These are phyloP conservation scores for Fusarium proliferatum DNA, from an alignment of 2,329 filamentous ascomycete species.

Conservation along the genomic window DNA sequence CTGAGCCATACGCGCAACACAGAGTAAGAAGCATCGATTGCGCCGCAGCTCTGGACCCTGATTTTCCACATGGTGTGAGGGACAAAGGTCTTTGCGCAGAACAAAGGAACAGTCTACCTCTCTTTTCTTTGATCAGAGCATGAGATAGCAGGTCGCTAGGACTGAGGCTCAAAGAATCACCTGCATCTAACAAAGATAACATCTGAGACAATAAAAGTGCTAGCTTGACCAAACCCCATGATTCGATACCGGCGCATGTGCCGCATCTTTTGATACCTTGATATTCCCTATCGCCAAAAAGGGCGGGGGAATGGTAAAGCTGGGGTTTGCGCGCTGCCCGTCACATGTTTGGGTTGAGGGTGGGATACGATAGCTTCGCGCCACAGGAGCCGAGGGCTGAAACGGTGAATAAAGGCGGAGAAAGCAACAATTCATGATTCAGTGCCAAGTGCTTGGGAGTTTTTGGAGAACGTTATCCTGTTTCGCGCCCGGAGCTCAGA, in stretches of 20 bases:
- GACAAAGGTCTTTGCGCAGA: not conserved
- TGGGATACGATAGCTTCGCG: conserved; percentile 6
- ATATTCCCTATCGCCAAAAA: not conserved
- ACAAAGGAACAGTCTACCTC: not conserved
- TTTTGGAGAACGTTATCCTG: not conserved
- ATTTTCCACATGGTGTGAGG: conserved; percentile 3
- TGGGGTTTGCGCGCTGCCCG: not conserved
- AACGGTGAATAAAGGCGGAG: conserved; percentile 4
- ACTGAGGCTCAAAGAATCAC: conserved; percentile 25
- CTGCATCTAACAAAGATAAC: conserved; percentile 25
- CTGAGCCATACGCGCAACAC: conserved; percentile 6
- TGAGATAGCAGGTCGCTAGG: not conserved
- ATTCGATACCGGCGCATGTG: conserved; percentile 33
- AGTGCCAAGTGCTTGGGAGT: not conserved
- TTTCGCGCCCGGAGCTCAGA: conserved; percentile 1
- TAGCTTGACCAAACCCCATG: conserved; percentile 34
- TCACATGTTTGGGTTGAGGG: not conserved
- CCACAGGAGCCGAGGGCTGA: conserved; percentile 19
- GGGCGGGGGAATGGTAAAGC: not conserved
- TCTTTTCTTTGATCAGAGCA: not conserved
- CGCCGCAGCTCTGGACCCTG: conserved; percentile 29
- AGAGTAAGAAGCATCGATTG: not conserved
- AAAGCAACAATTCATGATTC: conserved; percentile 1
- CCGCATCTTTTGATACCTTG: conserved; percentile 10
- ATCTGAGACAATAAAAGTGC: conserved; percentile 20